Percentiles rank a stretch among this genome's conserved stretches.
phyloP scores from a whole-genome alignment of 176 grass and related monocot species.

The barley (Hordeum vulgare) region DNA sequence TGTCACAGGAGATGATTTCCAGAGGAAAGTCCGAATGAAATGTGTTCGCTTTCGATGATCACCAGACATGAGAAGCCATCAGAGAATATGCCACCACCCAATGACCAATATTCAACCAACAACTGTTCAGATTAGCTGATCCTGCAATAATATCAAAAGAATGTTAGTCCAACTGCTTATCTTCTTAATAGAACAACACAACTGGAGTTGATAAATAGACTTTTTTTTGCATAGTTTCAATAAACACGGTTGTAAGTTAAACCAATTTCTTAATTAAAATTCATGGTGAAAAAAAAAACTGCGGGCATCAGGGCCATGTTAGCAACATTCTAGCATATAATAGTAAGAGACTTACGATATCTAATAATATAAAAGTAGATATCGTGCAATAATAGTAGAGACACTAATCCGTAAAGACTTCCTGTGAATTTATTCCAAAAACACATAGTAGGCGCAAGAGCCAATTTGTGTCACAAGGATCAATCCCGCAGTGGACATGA shows the following conservation, averaged over 20 bases:
- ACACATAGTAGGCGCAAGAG: neutral
- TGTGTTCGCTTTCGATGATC: conserved; percentile 4
- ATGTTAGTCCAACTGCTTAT: conserved; percentile 17
- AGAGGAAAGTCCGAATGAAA: conserved; percentile 3
- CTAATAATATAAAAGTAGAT: neutral
- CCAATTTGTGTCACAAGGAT: neutral
- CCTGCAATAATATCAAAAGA: conserved; percentile 33
- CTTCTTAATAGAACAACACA: neutral
- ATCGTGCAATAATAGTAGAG: too few relatives aligned
- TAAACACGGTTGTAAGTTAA: conserved; percentile 1
- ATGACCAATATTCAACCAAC: conserved; percentile 8
- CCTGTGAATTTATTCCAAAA: neutral
- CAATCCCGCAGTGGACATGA: neutral
- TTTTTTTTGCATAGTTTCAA: neutral
- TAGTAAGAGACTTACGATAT: neutral
- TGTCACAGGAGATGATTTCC: conserved; percentile 16
- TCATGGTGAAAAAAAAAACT: neutral
- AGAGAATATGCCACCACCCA: conserved; percentile 16
- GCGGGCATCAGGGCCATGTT: neutral
- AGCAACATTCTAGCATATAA: neutral
- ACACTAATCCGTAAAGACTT: neutral
- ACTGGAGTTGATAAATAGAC: neutral
- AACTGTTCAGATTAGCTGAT: conserved; percentile 18
- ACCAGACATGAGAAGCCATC: neutral
- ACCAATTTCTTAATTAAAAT: neutral